Conservation (phyloP, 305 asterid genomes). For the Solanum hybrid region DNA sequence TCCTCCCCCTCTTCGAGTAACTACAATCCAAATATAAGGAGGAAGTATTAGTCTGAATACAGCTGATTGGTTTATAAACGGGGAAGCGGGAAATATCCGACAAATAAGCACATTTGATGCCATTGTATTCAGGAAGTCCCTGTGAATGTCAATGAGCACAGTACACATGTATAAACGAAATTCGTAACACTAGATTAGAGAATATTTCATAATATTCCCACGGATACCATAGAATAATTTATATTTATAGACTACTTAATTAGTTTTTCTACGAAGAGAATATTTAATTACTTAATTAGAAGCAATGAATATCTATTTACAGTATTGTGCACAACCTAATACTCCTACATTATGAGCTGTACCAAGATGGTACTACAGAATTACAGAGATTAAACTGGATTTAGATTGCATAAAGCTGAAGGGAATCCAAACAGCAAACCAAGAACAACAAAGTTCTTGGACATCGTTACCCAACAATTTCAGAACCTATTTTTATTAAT, state of each 20-base stretch:
- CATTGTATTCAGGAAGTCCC: not conserved
- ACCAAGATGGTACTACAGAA: not conserved
- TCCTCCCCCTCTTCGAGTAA: constrained; percentile 97
- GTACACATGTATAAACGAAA: not conserved
- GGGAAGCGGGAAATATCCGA: not conserved
- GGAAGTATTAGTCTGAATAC: not conserved
- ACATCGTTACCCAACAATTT: not conserved
- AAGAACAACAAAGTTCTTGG: not conserved
- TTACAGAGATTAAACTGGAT: not conserved
- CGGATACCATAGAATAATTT: not conserved
- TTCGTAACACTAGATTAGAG: not conserved
- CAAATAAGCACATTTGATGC: not conserved
- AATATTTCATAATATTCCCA: not conserved
- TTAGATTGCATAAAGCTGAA: not conserved
- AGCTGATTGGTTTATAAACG: not conserved
- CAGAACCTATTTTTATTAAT: not conserved
- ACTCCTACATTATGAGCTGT: not conserved
- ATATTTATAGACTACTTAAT: not conserved
- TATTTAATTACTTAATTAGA: not conserved
- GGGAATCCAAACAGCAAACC: not conserved
- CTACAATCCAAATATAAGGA: constrained; percentile 21
- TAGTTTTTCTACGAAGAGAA: not conserved
- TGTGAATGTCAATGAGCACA: not conserved
- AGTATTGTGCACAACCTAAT: not conserved
- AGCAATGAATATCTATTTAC: not conserved